Base-by-base conservation (phyloP, 1,284 basidiomycete genomes). In the Takashimella tepidaria region DNA sequence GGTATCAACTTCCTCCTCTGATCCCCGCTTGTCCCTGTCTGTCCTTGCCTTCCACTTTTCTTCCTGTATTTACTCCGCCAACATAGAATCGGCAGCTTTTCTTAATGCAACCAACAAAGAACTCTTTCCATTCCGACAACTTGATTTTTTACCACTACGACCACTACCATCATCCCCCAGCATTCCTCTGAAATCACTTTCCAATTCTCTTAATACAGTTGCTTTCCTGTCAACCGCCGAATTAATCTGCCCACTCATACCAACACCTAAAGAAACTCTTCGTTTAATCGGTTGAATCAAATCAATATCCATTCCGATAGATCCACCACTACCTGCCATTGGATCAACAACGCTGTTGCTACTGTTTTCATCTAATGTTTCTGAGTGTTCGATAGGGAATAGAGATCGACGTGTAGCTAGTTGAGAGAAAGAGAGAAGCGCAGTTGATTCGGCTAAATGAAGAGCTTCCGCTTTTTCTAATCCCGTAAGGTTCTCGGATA, bases 131-230 rank as follows among this genome's bases (percentile, higher is more conserved):
- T 86, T 73, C 43, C n/a, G n/a, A 85, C 70, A 1, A 81, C 79
- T 63, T 81, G n/a, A n/a, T n/a, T n/a, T n/a, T n/a, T n/a, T n/a
- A n/a, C n/a, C n/a, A n/a, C n/a, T n/a, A n/a, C n/a, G n/a, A n/a
- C n/a, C n/a, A n/a, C n/a, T n/a, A n/a, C n/a, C n/a, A n/a, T n/a
- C n/a, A n/a, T n/a, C 82, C n/a, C 84, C 79, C 62, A 90, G 58
- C 64, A 89, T 73, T 8, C 80, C 77, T 62, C 83, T 82, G 52
- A 90, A 63, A 70, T 91, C 89, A 2, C 79, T 79, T 43, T 83
- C 83, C 79, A 91, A 83, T 76, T 90, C 87, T 1, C 85, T 84
- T 12, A 85, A 83, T 81, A 86, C 84, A 60, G 86, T 76, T 59
- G 85, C 76, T n/a, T n/a, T n/a, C n/a, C n/a, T n/a, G n/a, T n/a